Base-by-base conservation (phyloP, 306 rosid species). In the Spatholobus suberectus region DNA sequence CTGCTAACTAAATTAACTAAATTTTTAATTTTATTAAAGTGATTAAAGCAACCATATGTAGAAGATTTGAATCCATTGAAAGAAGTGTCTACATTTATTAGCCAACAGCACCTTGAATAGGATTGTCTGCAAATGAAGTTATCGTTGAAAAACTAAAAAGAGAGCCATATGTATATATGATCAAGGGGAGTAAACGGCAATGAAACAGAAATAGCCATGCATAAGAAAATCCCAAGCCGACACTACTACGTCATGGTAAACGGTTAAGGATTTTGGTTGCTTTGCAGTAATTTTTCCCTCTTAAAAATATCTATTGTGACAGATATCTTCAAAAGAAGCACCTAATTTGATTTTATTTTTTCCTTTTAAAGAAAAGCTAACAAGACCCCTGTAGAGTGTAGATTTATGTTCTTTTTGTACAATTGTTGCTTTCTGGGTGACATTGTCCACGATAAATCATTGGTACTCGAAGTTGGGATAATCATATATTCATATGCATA, bases 331-430 rank as follows among this genome's bases (percentile, higher is more conserved):
- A 26, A 59, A 24, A 59, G 43, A 49, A 77, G 52, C 47, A 11
- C 58, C 51, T 18, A 65, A 66, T 44, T 34, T 78, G 57, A 49
- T 11, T 29, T 15, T 29, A 24, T 9, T 27, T 67, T 34, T 46
- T 46, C 17, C 0, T 29, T 57, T 43, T 43, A 27, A 38, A 9
- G 9, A 59, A 18, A 54, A 65, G 18, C 5, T 52, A 72, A 63
- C 55, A 78, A 78, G 80, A 84, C 65, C 61, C 51, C 12, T 40
- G 18, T 18, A 32, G 11, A 8, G 12, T 10, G 26, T 32, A 37
- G 66, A 17, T 43, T 8, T 74, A 4, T 74, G 20, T 71, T 73
- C 73, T 54, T 84, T 63, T 41, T 5, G 73, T 17, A 77, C 41
- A 72, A 49, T 4, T 29, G 43, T 29, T 78, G 8, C 40, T 63